These are phyloP conservation scores for Lizonia empirigonia DNA, from an alignment of 2,329 filamentous ascomycete species.

Conservation along the genomic window DNA sequence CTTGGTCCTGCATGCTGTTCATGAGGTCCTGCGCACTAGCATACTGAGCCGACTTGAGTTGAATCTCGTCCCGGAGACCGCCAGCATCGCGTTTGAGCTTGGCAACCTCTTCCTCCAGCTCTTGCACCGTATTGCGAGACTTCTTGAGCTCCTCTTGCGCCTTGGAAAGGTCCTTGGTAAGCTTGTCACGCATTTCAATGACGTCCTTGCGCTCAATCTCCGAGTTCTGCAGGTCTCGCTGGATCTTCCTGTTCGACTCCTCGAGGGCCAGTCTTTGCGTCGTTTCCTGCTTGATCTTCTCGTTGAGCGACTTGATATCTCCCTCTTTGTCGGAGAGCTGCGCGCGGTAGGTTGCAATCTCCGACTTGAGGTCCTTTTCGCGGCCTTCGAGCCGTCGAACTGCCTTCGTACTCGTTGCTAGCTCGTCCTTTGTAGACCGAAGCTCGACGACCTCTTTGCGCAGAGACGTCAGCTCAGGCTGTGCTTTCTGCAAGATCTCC, in stretches of 20 bases:
- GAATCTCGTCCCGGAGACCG: conserved; percentile 75
- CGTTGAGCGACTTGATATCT: conserved; percentile 78
- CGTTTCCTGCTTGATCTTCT: conserved; percentile 77
- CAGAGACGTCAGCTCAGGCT: conserved; percentile 81
- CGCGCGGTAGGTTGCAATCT: conserved; percentile 72
- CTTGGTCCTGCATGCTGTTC: conserved; percentile 91
- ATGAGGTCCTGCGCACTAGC: conserved; percentile 83
- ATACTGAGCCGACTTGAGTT: conserved; percentile 85
- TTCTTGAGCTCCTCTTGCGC: conserved; percentile 72
- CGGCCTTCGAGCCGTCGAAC: conserved; percentile 78
- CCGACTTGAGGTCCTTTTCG: conserved; percentile 79
- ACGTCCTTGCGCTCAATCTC: conserved; percentile 82
- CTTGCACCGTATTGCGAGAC: conserved; percentile 64
- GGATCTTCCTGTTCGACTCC: conserved; percentile 74
- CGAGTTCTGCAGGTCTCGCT: conserved; percentile 76
- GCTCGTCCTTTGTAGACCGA: conserved; percentile 75
- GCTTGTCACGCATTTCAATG: conserved; percentile 73
- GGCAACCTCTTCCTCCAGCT: conserved; percentile 75
- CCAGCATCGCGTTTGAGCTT: conserved; percentile 72
- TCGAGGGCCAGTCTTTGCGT: conserved; percentile 75
- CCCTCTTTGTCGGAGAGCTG: conserved; percentile 74
- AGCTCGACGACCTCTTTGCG: conserved; percentile 77
- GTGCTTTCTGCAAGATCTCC: conserved; percentile 80
- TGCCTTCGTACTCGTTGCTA: conserved; percentile 66
- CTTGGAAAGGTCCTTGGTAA: conserved; percentile 70